Conservation (phyloP, 768 basidiomycete genomes). For the Chiua virens region DNA sequence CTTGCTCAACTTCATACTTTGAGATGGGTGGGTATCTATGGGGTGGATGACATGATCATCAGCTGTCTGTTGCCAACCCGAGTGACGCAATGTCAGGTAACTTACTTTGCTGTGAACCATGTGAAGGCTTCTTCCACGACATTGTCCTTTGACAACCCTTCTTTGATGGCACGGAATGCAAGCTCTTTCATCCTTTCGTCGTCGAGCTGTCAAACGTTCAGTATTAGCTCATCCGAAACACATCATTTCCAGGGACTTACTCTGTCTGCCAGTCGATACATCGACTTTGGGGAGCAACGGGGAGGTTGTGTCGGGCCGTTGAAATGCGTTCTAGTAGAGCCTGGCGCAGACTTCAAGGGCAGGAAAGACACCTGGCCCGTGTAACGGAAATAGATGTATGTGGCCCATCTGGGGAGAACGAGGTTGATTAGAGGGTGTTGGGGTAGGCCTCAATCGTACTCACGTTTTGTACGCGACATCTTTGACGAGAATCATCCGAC, state of each 20-base stretch:
- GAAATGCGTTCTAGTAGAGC: neutral
- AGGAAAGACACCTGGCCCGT: constrained; percentile 29
- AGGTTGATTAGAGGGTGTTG: neutral
- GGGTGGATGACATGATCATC: neutral
- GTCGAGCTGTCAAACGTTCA: constrained; percentile 15
- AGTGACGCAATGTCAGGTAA: neutral
- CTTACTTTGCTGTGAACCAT: constrained; percentile 32
- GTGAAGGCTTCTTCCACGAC: constrained; percentile 31
- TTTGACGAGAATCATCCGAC: constrained; percentile 29
- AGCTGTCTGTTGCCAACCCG: neutral
- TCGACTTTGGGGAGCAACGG: constrained; percentile 37
- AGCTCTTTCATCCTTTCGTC: constrained; percentile 26
- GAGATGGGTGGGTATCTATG: constrained; percentile 16
- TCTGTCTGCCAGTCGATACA: constrained; percentile 34
- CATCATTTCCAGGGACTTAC: constrained; percentile 13
- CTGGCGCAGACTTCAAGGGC: constrained; percentile 21
- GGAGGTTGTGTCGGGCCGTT: neutral
- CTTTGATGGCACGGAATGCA: constrained; percentile 24
- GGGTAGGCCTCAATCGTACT: neutral
- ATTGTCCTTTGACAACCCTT: constrained; percentile 24
- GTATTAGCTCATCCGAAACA: neutral
- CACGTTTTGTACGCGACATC: constrained; percentile 30
- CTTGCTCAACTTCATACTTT: constrained; percentile 17
- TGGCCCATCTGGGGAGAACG: constrained; percentile 18
- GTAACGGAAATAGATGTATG: constrained; percentile 32